phyloP scores from a whole-genome alignment of 208 protist genomes.

The Trichomonas tenax region DNA sequence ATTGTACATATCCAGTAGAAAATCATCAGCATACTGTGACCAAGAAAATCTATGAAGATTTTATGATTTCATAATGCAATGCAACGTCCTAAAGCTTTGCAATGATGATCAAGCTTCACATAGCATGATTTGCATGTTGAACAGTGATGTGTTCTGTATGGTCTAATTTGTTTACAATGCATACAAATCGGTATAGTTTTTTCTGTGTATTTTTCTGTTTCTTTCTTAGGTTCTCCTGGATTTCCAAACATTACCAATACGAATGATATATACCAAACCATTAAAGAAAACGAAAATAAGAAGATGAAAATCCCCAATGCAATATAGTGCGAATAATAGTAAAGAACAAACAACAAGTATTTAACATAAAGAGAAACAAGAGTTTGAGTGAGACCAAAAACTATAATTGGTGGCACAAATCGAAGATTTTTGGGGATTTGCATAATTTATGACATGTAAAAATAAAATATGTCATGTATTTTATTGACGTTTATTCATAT shows the following conservation, averaged over 20 bases:
- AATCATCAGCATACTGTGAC: neutral
- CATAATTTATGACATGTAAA: neutral
- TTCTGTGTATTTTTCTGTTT: neutral
- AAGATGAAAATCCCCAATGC: neutral
- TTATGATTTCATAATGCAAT: slow-evolving; percentile 17
- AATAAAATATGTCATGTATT: too few relatives aligned
- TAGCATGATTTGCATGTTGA: neutral
- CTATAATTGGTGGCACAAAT: neutral
- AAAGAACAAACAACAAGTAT: neutral
- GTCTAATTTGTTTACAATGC: neutral
- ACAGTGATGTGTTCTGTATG: slow-evolving; percentile 19
- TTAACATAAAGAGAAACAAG: neutral
- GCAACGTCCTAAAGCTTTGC: neutral
- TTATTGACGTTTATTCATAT: too few relatives aligned
- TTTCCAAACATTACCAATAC: neutral
- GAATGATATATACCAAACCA: neutral
- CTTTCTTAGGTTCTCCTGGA: neutral
- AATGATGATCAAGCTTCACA: slow-evolving; percentile 22
- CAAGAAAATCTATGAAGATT: neutral
- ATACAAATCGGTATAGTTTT: neutral
- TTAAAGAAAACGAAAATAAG: neutral
- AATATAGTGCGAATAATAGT: neutral
- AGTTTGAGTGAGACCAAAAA: neutral
- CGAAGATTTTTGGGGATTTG: neutral
- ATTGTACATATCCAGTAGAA: neutral